Percentiles rank a stretch among this genome's conserved stretches.
phyloP scores from a whole-genome alignment of 768 basidiomycete species.

The Mrakia frigida region DNA sequence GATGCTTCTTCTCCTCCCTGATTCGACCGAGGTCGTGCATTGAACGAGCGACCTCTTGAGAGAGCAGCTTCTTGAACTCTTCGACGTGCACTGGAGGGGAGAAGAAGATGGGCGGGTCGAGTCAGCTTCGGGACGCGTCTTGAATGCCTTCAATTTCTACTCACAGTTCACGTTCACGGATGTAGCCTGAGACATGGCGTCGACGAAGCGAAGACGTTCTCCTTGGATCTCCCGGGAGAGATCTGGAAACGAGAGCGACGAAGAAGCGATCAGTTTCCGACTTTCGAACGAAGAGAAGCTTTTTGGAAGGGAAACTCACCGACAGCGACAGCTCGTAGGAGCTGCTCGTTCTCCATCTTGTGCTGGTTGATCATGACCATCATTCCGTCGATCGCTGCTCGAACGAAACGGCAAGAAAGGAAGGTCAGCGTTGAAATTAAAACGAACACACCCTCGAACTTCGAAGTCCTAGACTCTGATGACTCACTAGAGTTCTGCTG shows the following conservation, averaged over 20 bases:
- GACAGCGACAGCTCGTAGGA: constrained; percentile 61
- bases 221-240: constrained; percentile 78
- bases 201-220: constrained; percentile 77
- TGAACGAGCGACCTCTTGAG: constrained; percentile 66
- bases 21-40: constrained; percentile 58
- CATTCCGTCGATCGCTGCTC: constrained; percentile 40
- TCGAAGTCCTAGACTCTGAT: background rate
- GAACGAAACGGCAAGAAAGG: background rate
- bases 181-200: constrained; percentile 92
- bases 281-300: background rate
- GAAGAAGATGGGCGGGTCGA: background rate
- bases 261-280: background rate
- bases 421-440: constrained; percentile 1
- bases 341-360: constrained; percentile 63
- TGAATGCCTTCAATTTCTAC: too few relatives aligned
- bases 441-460: background rate
- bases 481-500: constrained; percentile 38
- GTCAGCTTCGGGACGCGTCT: background rate
- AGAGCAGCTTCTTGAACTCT: constrained; percentile 75
- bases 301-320: constrained; percentile 49
- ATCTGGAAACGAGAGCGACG: constrained; percentile 49
- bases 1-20: constrained; percentile 25
- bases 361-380: constrained; percentile 58
- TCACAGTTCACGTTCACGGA: constrained; percentile 68
- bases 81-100: constrained; percentile 58